A percentile compares a stretch with the other conserved stretches of the same genome.
Conservation (phyloP, 495 filamentous ascomycete genomes). For the Aspergillus diversus region DNA sequence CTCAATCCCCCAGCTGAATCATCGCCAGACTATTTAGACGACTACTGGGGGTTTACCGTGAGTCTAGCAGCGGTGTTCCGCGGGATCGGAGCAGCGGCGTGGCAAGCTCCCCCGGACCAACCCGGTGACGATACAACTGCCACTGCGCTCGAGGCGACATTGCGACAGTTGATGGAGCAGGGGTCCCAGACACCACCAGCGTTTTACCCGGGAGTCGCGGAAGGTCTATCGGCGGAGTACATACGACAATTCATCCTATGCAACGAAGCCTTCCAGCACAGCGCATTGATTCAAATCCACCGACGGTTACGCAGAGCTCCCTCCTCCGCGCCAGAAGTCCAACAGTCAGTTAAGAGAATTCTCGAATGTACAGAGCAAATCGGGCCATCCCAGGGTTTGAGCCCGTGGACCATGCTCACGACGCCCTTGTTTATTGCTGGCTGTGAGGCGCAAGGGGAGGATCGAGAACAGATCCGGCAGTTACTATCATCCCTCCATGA, state of each 20-base stretch:
- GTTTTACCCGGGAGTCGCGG: constrained; percentile 46
- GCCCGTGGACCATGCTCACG: constrained; percentile 53
- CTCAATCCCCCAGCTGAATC: constrained; percentile 19
- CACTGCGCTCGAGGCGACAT: constrained; percentile 37
- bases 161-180: constrained; percentile 43
- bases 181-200: constrained; percentile 35
- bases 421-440: constrained; percentile 52
- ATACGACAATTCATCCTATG: constrained; percentile 46
- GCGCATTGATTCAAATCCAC: constrained; percentile 51
- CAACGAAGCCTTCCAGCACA: constrained; percentile 52
- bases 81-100: constrained; percentile 47
- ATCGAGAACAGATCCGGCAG: constrained; percentile 41
- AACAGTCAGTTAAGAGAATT: constrained; percentile 46
- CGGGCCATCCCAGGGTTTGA: constrained; percentile 45
- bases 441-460: constrained; percentile 45
- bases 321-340: constrained; percentile 38
- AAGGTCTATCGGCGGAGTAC: constrained; percentile 38
- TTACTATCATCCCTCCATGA: constrained; percentile 44
- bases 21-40: constrained; percentile 48
- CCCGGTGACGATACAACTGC: constrained; percentile 35
- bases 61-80: constrained; percentile 47
- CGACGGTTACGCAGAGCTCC: constrained; percentile 43
- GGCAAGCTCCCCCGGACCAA: constrained; percentile 37
- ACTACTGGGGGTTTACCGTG: constrained; percentile 53
- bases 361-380: constrained; percentile 48